Percentiles rank a stretch among this genome's conserved stretches.
Conservation (phyloP, 1,139 yeast genomes). For the Protomyces inundatus region DNA sequence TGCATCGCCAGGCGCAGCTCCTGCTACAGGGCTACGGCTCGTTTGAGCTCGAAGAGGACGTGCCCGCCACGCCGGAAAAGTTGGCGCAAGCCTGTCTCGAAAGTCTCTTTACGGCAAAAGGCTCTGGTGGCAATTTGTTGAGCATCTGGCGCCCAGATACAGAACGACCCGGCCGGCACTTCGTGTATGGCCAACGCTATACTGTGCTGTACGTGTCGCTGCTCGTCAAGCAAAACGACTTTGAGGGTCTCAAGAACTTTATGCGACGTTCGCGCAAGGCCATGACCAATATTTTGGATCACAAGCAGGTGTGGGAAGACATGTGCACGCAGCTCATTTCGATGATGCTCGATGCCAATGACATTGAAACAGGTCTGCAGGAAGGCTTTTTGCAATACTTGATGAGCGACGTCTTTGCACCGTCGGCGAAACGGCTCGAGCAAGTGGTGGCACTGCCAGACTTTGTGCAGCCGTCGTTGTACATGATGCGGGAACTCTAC, state of each 20-base stretch:
- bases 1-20: slow-evolving; percentile 65
- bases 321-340: slow-evolving; percentile 38
- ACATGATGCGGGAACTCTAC: slow-evolving; percentile 18
- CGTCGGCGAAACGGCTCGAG: slow-evolving; percentile 10
- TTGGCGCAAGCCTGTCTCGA: slow-evolving; percentile 33
- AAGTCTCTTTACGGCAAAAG: slow-evolving; percentile 54
- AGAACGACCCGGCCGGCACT: slow-evolving; percentile 92
- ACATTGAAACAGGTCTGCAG: neutral
- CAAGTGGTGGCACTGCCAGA: neutral
- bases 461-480: slow-evolving; percentile 1
- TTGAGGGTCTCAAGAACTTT: slow-evolving; percentile 54
- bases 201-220: slow-evolving; percentile 58
- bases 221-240: slow-evolving; percentile 52
- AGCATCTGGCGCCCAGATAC: slow-evolving; percentile 90
- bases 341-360: neutral
- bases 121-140: slow-evolving; percentile 63
- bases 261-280: slow-evolving; percentile 69
- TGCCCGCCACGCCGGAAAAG: slow-evolving; percentile 61
- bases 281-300: slow-evolving; percentile 64
- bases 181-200: slow-evolving; percentile 68
- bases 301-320: slow-evolving; percentile 60
- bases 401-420: slow-evolving; percentile 16
- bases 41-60: slow-evolving; percentile 47
- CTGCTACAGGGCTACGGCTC: neutral
- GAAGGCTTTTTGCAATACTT: neutral